Base-by-base conservation (phyloP, 208 protist genomes). In the Strigomonas galati region DNA sequence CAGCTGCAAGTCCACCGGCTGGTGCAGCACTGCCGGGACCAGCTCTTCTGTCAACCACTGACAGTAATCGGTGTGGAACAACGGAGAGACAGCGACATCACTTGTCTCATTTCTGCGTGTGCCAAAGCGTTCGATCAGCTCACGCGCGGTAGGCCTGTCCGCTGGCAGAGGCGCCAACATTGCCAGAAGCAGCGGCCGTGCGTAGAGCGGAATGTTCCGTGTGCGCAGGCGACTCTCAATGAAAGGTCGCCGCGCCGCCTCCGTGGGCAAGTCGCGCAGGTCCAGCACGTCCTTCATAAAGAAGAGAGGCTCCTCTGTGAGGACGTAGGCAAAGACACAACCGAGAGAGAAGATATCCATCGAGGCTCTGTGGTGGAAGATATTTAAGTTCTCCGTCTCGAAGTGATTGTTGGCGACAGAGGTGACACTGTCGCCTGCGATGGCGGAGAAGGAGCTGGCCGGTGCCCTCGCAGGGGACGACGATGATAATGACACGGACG, bases 271-370 rank as follows among this genome's bases (percentile, higher is more conserved):
- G 35, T 40, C 35, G 35, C 35, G 35, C 35, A 40, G 35, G 10
- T 48, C 69, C 2, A 95, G 79, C 24, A 88, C 72, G 2, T 91
- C 77, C 17, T 85, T 77, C 17, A 93, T 69, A 2, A 58, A 65
- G 30, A 95, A 82, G 10, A 88, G 79, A 7, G 81, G 86, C 53
- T 91, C 81, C 31, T 89, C 89, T 3, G 70, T 76, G 64, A 91
- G 78, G 27, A 95, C 74, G 48, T 90, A 81, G 27, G 71, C 76
- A 37, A 95, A 54, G 5, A 91, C 85, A 54, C 86, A 92, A 4
- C 74, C 89, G 0, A 76, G 72, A 23, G 89, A 92, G 54, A 95
- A 95, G 35, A 95, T 69, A 56, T 95, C 89, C 89, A 95, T 95
- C 10, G 81, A 68, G 7, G 68, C 35, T 15, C 82, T 90, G 70